Conservation (phyloP, 108 stramenopile genomes). For the Nitzschia sp. region DNA sequence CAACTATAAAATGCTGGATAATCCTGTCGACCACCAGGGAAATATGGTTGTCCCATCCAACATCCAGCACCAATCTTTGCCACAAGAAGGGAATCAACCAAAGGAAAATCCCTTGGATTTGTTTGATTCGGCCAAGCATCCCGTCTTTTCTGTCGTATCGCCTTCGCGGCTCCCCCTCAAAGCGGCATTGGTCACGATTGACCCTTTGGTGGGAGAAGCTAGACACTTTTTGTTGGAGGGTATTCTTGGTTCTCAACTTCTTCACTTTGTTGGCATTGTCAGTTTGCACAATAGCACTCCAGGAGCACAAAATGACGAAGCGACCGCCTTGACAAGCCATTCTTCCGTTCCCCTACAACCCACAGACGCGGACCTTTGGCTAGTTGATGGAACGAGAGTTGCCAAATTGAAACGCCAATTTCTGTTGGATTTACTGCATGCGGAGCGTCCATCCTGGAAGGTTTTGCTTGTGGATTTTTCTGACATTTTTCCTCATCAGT, state of each 20-base stretch:
- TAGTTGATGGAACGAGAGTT: slow-evolving; percentile 10
- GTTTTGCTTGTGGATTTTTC: slow-evolving; percentile 29
- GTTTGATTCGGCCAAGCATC: slow-evolving; percentile 5
- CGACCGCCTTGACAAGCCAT: not conserved
- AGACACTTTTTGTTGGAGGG: slow-evolving; percentile 22
- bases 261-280: slow-evolving; percentile 7
- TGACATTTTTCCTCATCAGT: slow-evolving; percentile 9
- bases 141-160: not conserved
- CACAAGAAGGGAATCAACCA: not conserved
- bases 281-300: slow-evolving; percentile 9
- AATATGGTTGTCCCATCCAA: too few relatives aligned
- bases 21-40: too few relatives aligned
- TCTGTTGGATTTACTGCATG: not conserved
- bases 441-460: slow-evolving; percentile 11
- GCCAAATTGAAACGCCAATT: slow-evolving; percentile 10
- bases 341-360: not conserved
- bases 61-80: too few relatives aligned
- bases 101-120: slow-evolving; percentile 1
- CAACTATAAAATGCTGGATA: too few relatives aligned
- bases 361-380: slow-evolving; percentile 10
- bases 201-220: slow-evolving; percentile 10
- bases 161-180: slow-evolving; percentile 1
- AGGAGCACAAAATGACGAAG: not conserved
- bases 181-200: slow-evolving; percentile 17
- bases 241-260: slow-evolving; percentile 1